Percentiles rank a stretch among this genome's conserved stretches.
Evolutionary conservation across 2,329 filamentous ascomycete genomes (phyloP).

Genomic region (Zopfia rhizophila): DNA sequence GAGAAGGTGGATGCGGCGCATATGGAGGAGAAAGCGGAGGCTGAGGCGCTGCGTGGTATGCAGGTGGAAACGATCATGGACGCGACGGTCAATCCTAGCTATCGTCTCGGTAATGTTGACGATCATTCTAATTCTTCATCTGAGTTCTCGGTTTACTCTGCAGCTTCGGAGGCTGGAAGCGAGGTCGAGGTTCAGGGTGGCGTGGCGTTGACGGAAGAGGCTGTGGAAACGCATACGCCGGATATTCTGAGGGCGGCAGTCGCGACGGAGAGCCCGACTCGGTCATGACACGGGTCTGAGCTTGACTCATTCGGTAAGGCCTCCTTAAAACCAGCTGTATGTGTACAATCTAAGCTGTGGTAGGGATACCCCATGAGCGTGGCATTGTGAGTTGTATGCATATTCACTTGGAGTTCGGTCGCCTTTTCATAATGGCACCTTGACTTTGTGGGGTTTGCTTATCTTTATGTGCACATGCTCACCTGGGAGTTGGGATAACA

Average conservation of each 20-base stretch:
- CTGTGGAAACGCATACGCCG: conserved; percentile 58
- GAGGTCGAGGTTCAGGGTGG: conserved; percentile 63
- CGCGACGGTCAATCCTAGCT: conserved; percentile 24
- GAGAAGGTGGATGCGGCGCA: conserved; percentile 18
- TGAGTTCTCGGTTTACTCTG: conserved; percentile 34
- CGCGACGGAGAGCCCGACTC: conserved; percentile 19
- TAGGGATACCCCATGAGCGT: too few species aligned
- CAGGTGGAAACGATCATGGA: conserved; percentile 11
- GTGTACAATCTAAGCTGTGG: too few species aligned
- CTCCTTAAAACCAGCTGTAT: too few species aligned
- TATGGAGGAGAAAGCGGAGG: background rate
- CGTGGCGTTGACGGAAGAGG: conserved; percentile 67
- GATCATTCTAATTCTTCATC: conserved; percentile 23
- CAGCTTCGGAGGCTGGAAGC: conserved; percentile 39
- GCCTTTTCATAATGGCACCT: too few species aligned
- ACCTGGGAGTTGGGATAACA: too few species aligned
- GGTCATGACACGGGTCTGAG: conserved; percentile 2
- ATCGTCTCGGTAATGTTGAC: background rate
- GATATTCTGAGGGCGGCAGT: too few species aligned
- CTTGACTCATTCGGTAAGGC: too few species aligned
- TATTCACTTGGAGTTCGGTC: too few species aligned
- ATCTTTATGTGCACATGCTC: too few species aligned
- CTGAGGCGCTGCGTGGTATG: background rate
- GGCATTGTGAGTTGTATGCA: too few species aligned
- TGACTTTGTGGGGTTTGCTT: too few species aligned